Percentiles rank a stretch among this genome's conserved stretches.
phyloP scores from a whole-genome alignment of 768 basidiomycete species.

The Calocera viscosa region DNA sequence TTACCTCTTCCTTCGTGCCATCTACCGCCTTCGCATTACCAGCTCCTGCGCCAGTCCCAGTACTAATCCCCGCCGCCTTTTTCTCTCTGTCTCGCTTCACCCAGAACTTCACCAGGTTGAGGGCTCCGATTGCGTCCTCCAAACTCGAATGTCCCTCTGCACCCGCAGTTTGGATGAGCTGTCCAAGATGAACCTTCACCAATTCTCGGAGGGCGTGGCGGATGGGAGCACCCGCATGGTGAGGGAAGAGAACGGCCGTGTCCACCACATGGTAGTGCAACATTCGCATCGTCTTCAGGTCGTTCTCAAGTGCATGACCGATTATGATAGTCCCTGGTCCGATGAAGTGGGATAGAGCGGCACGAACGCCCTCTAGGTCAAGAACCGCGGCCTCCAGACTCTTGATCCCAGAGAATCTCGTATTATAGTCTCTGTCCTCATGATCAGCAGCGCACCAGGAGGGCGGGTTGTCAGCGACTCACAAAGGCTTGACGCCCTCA shows the following conservation, averaged over 20 bases:
- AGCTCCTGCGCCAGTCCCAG: neutral
- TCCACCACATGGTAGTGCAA: slow-evolving; percentile 78
- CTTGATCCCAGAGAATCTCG: slow-evolving; percentile 77
- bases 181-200: slow-evolving; percentile 73
- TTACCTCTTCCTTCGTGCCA: neutral
- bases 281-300: slow-evolving; percentile 78
- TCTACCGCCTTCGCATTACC: too few relatives aligned
- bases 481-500: slow-evolving; percentile 68
- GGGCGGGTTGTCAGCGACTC: slow-evolving; percentile 21
- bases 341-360: slow-evolving; percentile 57
- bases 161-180: slow-evolving; percentile 69
- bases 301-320: slow-evolving; percentile 81
- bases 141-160: slow-evolving; percentile 75
- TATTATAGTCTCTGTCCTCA: slow-evolving; percentile 66
- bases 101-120: slow-evolving; percentile 79
- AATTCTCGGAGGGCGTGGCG: slow-evolving; percentile 70
- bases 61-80: neutral
- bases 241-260: slow-evolving; percentile 78
- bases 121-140: slow-evolving; percentile 78
- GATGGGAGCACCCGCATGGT: slow-evolving; percentile 61
- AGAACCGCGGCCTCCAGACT: slow-evolving; percentile 46
- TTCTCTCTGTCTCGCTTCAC: slow-evolving; percentile 40
- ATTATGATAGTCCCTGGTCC: slow-evolving; percentile 73
- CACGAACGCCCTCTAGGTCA: slow-evolving; percentile 52
- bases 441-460: neutral